Evolutionary conservation across 768 basidiomycete genomes (phyloP).

Genomic region (Pleurotus tuoliensis): DNA sequence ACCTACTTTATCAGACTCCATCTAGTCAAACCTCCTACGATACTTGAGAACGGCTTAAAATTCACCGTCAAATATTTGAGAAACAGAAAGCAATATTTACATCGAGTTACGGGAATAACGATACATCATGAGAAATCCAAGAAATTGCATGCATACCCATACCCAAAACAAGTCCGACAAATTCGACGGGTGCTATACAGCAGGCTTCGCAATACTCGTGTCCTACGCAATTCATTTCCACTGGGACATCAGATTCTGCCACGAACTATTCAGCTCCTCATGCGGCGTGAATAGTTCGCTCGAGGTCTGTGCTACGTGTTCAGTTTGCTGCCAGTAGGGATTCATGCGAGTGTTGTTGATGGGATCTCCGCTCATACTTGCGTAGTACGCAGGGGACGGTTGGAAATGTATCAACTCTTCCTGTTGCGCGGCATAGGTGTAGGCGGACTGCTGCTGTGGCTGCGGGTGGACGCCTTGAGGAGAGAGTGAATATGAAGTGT

Average conservation of each 20-base stretch:
- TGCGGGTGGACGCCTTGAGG: conserved; percentile 2
- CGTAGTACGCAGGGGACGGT: conserved; percentile 27
- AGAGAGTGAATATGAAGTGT: background rate
- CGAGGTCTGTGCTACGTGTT: conserved; percentile 10
- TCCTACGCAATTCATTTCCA: conserved; percentile 20
- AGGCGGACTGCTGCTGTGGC: conserved; percentile 12
- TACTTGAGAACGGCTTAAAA: too few species aligned
- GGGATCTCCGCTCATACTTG: conserved; percentile 20
- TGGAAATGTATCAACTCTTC: conserved; percentile 24
- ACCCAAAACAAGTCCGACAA: background rate
- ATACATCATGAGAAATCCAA: background rate
- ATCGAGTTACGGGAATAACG: background rate
- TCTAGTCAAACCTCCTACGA: too few species aligned
- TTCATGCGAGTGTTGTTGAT: conserved; percentile 22
- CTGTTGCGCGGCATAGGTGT: conserved; percentile 12
- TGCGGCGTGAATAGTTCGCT: conserved; percentile 14
- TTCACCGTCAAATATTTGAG: too few species aligned
- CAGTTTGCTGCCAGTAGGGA: conserved; percentile 13
- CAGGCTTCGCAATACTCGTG: background rate
- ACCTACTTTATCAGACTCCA: too few species aligned
- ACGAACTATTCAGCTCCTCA: conserved; percentile 36
- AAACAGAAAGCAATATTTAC: background rate
- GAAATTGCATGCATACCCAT: background rate
- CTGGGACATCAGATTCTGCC: conserved; percentile 46
- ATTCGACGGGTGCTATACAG: background rate